These are phyloP conservation scores for Annulohypoxylon stygium DNA, from an alignment of 495 filamentous ascomycete genomes.

Conservation along the genomic window DNA sequence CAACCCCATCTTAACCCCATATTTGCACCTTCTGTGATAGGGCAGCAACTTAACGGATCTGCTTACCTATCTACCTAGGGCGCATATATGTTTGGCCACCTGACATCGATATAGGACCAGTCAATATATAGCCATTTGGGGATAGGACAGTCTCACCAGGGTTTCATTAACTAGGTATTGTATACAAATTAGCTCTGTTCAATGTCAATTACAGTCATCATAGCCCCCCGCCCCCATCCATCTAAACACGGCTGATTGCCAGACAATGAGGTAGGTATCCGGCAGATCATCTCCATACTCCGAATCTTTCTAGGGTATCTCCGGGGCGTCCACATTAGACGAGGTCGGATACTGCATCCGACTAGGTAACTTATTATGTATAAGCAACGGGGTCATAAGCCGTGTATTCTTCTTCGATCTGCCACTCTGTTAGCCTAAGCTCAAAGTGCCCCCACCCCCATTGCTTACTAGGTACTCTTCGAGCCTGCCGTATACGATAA, in stretches of 20 bases:
- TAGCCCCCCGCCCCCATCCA: slow-evolving; percentile 1
- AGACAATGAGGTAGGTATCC: background rate
- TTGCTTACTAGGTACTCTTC: too few relatives aligned
- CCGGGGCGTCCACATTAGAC: background rate
- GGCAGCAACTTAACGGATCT: background rate
- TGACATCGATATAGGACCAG: slow-evolving; percentile 11
- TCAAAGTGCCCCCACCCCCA: too few relatives aligned
- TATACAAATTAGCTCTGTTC: slow-evolving; percentile 1
- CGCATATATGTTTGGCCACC: slow-evolving; percentile 20
- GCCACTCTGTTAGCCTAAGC: too few relatives aligned
- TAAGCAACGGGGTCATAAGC: background rate
- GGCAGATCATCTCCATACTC: slow-evolving; percentile 10
- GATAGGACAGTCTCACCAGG: slow-evolving; percentile 4
- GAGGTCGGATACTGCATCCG: slow-evolving; percentile 1
- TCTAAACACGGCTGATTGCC: slow-evolving; percentile 1
- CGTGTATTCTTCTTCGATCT: too few relatives aligned
- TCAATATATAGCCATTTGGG: slow-evolving; percentile 6
- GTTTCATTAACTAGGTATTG: background rate
- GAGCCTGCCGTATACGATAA: too few relatives aligned
- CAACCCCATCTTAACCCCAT: background rate
- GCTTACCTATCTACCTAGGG: background rate
- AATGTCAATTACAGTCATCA: background rate
- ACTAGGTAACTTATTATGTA: background rate
- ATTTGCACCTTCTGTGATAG: slow-evolving; percentile 14
- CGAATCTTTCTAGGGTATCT: background rate